These are phyloP conservation scores for Mycosphaerelloides madeirae DNA, from an alignment of 2,329 filamentous ascomycete genomes.

Conservation along the genomic window DNA sequence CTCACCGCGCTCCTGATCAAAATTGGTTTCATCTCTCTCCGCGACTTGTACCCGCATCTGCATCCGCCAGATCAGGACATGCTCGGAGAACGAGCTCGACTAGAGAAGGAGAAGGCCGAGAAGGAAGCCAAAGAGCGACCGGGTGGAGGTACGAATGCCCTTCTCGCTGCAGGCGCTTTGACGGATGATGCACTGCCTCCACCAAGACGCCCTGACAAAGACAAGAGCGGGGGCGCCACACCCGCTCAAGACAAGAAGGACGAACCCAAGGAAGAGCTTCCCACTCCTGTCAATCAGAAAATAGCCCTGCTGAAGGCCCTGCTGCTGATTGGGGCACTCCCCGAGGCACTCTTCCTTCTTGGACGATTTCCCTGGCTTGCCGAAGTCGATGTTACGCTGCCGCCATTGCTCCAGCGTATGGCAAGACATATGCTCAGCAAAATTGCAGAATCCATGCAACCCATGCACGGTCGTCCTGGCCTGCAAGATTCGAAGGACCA, in stretches of 20 bases:
- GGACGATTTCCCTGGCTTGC: constrained; percentile 90
- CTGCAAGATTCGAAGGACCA: constrained; percentile 47
- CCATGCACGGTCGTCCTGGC: constrained; percentile 39
- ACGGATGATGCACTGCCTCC: constrained; percentile 68
- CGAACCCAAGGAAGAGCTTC: constrained; percentile 50
- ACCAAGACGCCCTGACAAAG: constrained; percentile 46
- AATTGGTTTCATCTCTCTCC: constrained; percentile 89
- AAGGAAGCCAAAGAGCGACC: constrained; percentile 67
- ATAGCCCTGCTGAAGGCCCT: constrained; percentile 77
- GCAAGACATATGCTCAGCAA: constrained; percentile 76
- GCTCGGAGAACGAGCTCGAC: constrained; percentile 65
- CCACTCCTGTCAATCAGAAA: constrained; percentile 83
- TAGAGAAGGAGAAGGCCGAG: constrained; percentile 71
- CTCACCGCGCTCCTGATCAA: constrained; percentile 90
- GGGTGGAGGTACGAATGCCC: constrained; percentile 70
- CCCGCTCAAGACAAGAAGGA: constrained; percentile 41
- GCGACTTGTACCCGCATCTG: constrained; percentile 86
- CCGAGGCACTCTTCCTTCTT: constrained; percentile 86
- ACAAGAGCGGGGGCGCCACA: constrained; percentile 35
- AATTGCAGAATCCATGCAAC: constrained; percentile 56
- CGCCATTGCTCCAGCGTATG: constrained; percentile 78
- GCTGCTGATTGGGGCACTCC: constrained; percentile 84
- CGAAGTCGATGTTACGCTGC: constrained; percentile 75
- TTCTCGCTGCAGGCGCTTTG: constrained; percentile 80
- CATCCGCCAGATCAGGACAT: constrained; percentile 82